Evolutionary conservation across 805 yeast genomes (phyloP).

Genomic region (Lipomyces chichibuensis): DNA sequence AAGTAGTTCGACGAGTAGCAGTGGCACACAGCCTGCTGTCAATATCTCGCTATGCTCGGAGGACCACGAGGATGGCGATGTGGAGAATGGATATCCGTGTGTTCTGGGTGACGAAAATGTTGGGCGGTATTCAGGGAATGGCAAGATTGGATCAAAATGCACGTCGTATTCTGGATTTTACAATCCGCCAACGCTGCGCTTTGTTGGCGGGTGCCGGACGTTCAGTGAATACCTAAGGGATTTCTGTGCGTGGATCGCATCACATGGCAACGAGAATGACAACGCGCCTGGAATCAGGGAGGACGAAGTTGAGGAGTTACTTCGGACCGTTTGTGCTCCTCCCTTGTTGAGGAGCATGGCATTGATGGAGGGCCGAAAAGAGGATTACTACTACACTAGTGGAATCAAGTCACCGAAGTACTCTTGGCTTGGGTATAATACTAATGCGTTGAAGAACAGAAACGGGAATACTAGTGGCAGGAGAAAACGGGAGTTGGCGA

Average conservation of each 20-base stretch:
- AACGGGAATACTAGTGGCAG: not conserved
- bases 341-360: constrained; percentile 19
- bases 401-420: not conserved
- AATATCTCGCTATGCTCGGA: not conserved
- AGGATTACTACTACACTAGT: constrained; percentile 4
- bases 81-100: not conserved
- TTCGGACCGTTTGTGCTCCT: constrained; percentile 12
- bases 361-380: constrained; percentile 11
- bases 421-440: constrained; percentile 3
- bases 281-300: not conserved
- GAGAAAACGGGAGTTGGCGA: constrained; percentile 10
- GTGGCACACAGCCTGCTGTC: not conserved
- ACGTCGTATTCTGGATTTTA: constrained; percentile 19
- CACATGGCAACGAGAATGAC: not conserved
- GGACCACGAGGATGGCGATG: not conserved
- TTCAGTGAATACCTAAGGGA: constrained; percentile 25
- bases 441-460: not conserved
- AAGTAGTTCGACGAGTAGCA: not conserved
- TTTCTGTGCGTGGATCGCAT: constrained; percentile 1
- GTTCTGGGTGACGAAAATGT: not conserved
- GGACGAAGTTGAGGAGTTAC: constrained; percentile 14
- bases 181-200: constrained; percentile 21
- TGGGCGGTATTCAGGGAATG: not conserved
- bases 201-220: constrained; percentile 22
- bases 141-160: not conserved